Conservation (phyloP, 1,139 yeast genomes). For the Hyphopichia fennica region DNA sequence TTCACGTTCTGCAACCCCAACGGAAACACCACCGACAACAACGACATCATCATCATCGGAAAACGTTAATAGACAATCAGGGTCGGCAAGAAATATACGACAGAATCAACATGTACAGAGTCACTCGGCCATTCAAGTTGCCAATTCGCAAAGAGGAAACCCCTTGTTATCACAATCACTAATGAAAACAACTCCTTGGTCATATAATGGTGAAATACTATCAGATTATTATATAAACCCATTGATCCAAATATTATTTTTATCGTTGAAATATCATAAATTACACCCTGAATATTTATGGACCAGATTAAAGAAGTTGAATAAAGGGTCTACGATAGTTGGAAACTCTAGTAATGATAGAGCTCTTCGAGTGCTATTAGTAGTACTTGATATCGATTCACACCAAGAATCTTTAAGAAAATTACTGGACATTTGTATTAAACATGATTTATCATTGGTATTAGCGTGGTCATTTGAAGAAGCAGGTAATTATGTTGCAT, state of each 20-base stretch:
- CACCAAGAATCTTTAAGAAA: slow-evolving; percentile 70
- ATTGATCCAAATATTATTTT: slow-evolving; percentile 65
- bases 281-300: slow-evolving; percentile 85
- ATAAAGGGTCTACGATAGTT: slow-evolving; percentile 26
- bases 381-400: slow-evolving; percentile 77
- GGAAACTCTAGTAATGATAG: slow-evolving; percentile 30
- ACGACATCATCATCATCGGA: no score
- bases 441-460: slow-evolving; percentile 68
- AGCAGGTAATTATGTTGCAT: slow-evolving; percentile 74
- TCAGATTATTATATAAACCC: slow-evolving; percentile 69
- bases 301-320: slow-evolving; percentile 59
- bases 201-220: slow-evolving; percentile 36
- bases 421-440: slow-evolving; percentile 67
- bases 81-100: neutral
- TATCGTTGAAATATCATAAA: slow-evolving; percentile 80
- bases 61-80: neutral
- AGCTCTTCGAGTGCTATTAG: slow-evolving; percentile 62
- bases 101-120: slow-evolving; percentile 7
- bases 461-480: slow-evolving; percentile 84
- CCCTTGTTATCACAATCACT: slow-evolving; percentile 40
- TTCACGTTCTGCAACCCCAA: neutral
- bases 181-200: slow-evolving; percentile 39
- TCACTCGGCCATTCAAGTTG: slow-evolving; percentile 20
- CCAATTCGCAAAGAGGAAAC: slow-evolving; percentile 41
- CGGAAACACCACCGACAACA: neutral